phyloP scores from a whole-genome alignment of 1,284 basidiomycete species.

The Testicularia cyperi region DNA sequence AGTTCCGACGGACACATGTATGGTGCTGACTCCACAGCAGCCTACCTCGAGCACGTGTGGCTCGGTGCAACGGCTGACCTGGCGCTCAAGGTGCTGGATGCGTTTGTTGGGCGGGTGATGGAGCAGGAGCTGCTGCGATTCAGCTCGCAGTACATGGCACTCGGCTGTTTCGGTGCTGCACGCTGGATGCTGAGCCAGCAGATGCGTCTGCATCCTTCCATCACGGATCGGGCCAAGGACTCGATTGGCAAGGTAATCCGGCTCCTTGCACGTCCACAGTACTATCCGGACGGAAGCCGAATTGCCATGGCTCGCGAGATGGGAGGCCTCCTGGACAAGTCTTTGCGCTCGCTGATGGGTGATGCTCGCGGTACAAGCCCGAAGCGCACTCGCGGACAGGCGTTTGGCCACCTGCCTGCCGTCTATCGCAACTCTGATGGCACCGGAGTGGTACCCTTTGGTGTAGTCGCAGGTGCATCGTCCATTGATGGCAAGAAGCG shows the following conservation, averaged over 20 bases:
- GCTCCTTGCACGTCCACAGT: slow-evolving; percentile 15
- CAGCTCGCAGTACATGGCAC: slow-evolving; percentile 23
- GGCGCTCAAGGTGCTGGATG: slow-evolving; percentile 15
- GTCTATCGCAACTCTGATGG: not conserved
- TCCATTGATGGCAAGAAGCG: too few species aligned
- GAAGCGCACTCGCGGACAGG: slow-evolving; percentile 8
- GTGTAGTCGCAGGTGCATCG: too few species aligned
- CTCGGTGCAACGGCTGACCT: slow-evolving; percentile 4
- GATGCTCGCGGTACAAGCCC: slow-evolving; percentile 7
- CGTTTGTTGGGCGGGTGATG: slow-evolving; percentile 11
- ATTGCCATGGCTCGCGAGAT: slow-evolving; percentile 9
- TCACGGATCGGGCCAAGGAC: slow-evolving; percentile 2
- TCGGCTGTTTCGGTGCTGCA: slow-evolving; percentile 8
- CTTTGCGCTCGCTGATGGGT: slow-evolving; percentile 15
- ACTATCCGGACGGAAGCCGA: slow-evolving; percentile 25
- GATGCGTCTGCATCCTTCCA: not conserved
- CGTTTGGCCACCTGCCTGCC: not conserved
- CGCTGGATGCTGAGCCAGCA: slow-evolving; percentile 8
- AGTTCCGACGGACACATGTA: too few species aligned
- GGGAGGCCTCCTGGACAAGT: slow-evolving; percentile 15
- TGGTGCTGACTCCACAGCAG: not conserved
- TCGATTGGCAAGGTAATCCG: slow-evolving; percentile 9
- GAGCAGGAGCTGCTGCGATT: slow-evolving; percentile 20
- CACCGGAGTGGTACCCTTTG: too few species aligned
- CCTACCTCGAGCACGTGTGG: slow-evolving; percentile 4